Percentiles rank a stretch among this genome's conserved stretches.
Evolutionary conservation across 78 protist species (phyloP).

Genomic region (Dictyostelium discoideum): DNA sequence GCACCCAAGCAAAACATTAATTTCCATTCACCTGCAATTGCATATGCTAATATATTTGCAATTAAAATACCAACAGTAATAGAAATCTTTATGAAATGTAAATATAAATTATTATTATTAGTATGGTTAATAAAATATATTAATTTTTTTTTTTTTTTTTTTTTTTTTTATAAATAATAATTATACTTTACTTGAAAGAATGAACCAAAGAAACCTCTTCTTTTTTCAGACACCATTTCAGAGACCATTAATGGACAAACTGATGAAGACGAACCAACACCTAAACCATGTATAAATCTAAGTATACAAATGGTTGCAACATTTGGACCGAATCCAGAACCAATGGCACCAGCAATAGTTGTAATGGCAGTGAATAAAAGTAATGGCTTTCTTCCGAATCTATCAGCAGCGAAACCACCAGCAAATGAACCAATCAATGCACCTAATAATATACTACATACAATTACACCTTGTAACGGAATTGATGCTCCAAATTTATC

Average conservation of each 20-base stretch:
- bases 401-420: slow-evolving; percentile 65
- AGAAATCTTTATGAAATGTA: not conserved
- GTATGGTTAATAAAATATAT: not conserved
- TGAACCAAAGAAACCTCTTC: slow-evolving; percentile 41
- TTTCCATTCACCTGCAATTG: slow-evolving; percentile 47
- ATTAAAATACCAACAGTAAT: slow-evolving; percentile 77
- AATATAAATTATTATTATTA: not conserved
- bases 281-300: slow-evolving; percentile 40
- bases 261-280: slow-evolving; percentile 40
- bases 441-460: slow-evolving; percentile 45
- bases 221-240: slow-evolving; percentile 34
- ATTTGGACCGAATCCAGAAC: slow-evolving; percentile 30
- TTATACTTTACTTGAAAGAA: slow-evolving; percentile 37
- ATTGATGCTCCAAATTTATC: slow-evolving; percentile 6
- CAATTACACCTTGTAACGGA: slow-evolving; percentile 47
- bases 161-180: not conserved
- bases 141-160: not conserved
- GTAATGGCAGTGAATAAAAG: slow-evolving; percentile 8
- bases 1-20: slow-evolving; percentile 73
- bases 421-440: slow-evolving; percentile 66
- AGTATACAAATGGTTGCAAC: slow-evolving; percentile 11
- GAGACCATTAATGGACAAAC: slow-evolving; percentile 71
- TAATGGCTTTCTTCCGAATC: slow-evolving; percentile 59
- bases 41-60: slow-evolving; percentile 56
- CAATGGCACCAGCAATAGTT: slow-evolving; percentile 59